phyloP scores from a whole-genome alignment of 2,329 filamentous ascomycete genomes.

The Ophiostoma piceae region DNA sequence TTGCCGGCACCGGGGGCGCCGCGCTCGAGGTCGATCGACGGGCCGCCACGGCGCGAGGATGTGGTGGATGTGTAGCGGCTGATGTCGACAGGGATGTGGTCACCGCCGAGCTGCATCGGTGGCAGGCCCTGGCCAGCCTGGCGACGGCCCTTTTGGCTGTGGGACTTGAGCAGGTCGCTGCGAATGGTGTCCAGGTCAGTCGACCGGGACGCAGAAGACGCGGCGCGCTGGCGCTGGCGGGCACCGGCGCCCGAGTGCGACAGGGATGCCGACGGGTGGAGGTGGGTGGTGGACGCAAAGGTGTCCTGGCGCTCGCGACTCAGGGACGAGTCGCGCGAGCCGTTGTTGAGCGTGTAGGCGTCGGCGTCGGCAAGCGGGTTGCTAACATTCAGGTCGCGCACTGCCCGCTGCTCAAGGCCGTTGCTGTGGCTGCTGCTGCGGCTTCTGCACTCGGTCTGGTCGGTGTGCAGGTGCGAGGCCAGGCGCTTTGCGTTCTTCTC shows the following conservation, averaged over 20 bases:
- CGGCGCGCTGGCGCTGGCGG: conserved; percentile 17
- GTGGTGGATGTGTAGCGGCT: conserved; percentile 28
- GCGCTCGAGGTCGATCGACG: conserved; percentile 41
- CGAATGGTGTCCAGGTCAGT: conserved; percentile 25
- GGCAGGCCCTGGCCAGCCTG: conserved; percentile 45
- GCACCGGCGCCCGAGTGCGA: neutral
- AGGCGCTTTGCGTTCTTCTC: conserved; percentile 36
- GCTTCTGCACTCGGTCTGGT: conserved; percentile 24
- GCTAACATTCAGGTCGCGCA: conserved; percentile 42
- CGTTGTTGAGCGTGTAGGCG: conserved; percentile 34
- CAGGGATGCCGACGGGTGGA: conserved; percentile 28
- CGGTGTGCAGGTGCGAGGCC: conserved; percentile 16
- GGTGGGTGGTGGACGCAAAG: conserved; percentile 30
- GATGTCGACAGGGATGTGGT: conserved; percentile 31
- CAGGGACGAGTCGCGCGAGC: conserved; percentile 31
- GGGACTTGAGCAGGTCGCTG: conserved; percentile 32
- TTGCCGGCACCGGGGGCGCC: neutral
- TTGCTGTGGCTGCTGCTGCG: conserved; percentile 29
- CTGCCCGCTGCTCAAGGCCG: conserved; percentile 42
- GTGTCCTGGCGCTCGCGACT: conserved; percentile 32
- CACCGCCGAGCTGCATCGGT: conserved; percentile 32
- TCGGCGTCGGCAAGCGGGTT: conserved; percentile 36
- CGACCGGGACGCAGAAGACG: conserved; percentile 17
- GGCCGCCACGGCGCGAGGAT: conserved; percentile 33
- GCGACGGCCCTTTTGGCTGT: conserved; percentile 47